Evolutionary conservation across 169 alveolate species (phyloP), one percentile per base, ranked within the genome.

Genomic region (Sarcocystis neurona): DNA sequence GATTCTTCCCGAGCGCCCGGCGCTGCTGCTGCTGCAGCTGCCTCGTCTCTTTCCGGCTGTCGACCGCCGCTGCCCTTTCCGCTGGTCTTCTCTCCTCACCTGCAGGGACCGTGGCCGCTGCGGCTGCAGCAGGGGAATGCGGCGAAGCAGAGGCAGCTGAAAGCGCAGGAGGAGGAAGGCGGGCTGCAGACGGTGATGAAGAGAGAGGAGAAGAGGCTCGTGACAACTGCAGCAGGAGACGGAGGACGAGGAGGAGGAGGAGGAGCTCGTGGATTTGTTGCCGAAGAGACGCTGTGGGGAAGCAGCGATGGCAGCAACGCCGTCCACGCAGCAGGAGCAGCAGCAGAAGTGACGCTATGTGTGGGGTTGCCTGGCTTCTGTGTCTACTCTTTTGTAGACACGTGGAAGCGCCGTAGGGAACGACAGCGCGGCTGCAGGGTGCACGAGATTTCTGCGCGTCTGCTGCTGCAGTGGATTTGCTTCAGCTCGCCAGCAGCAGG

Each of bases 331-430:
- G 58, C 82, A 5, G 37, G 27, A 37, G 39, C 82, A 15, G 34
- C 30, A 6, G 82, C 82, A 12, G 82, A 72, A 27, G 82, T 37
- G 41, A 72, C 82, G 32, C 41, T 72, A n/a, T 72, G 82, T 32
- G 82, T 72, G 34, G 82, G 82, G 47, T 4, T 39, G 53, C 82
- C 82, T 2, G 82, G 82, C 53, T 41, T n/a, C 58, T 47, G 82
- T 10, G 43, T 72, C 58, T 72, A 39, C 34, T 47, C 34, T 56
- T 72, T 72, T 39, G 39, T 72, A n/a, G 82, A 72, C 82, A 1
- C 20, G 34, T 72, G 82, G 82, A 72, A 72, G 56, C 30, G 41
- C 82, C 56, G 15, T 30, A 32, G 82, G 46, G 82, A 72, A 39
- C 34, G 2, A 53, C 10, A 18, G 30, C 82, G 82, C n/a, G 82